Evolutionary conservation across 768 basidiomycete genomes (phyloP).

Genomic region (Asterophora parasitica): DNA sequence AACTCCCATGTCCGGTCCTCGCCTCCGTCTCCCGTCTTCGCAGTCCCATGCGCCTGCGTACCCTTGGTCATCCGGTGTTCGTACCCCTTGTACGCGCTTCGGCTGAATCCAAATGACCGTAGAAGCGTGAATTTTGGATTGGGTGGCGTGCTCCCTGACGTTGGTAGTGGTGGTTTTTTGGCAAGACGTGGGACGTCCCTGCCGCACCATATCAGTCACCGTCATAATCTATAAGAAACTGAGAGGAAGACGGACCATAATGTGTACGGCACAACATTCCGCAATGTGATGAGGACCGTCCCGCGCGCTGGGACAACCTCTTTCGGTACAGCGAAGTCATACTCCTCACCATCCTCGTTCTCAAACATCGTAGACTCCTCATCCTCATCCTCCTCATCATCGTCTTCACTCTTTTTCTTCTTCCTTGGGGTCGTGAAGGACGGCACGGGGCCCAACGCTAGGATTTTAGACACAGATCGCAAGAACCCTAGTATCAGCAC

Average conservation of each 20-base stretch:
- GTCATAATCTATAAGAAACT: too few relatives aligned
- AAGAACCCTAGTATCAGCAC: slow-evolving; percentile 77
- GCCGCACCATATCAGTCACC: neutral
- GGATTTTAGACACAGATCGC: slow-evolving; percentile 58
- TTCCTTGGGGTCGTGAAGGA: slow-evolving; percentile 33
- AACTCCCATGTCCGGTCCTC: slow-evolving; percentile 92
- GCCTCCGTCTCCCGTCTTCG: slow-evolving; percentile 66
- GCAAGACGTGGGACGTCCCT: slow-evolving; percentile 80
- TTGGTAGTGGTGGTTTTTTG: slow-evolving; percentile 61
- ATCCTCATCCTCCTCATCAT: slow-evolving; percentile 43
- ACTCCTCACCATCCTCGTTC: slow-evolving; percentile 26
- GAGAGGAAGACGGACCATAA: slow-evolving; percentile 56
- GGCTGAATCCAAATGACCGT: slow-evolving; percentile 76
- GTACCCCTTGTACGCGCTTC: slow-evolving; percentile 74
- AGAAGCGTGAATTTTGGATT: slow-evolving; percentile 68
- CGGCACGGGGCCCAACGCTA: slow-evolving; percentile 57
- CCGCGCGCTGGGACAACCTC: slow-evolving; percentile 41
- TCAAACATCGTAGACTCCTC: slow-evolving; percentile 20
- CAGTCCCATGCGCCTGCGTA: slow-evolving; percentile 59
- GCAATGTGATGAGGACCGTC: slow-evolving; percentile 78
- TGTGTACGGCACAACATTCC: slow-evolving; percentile 85
- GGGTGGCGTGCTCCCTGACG: slow-evolving; percentile 36
- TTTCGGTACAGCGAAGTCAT: slow-evolving; percentile 13
- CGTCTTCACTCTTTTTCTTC: slow-evolving; percentile 40
- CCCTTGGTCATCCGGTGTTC: slow-evolving; percentile 95